These are phyloP conservation scores for Rhodotorula toruloides DNA, from an alignment of 768 basidiomycete species.

Conservation along the genomic window DNA sequence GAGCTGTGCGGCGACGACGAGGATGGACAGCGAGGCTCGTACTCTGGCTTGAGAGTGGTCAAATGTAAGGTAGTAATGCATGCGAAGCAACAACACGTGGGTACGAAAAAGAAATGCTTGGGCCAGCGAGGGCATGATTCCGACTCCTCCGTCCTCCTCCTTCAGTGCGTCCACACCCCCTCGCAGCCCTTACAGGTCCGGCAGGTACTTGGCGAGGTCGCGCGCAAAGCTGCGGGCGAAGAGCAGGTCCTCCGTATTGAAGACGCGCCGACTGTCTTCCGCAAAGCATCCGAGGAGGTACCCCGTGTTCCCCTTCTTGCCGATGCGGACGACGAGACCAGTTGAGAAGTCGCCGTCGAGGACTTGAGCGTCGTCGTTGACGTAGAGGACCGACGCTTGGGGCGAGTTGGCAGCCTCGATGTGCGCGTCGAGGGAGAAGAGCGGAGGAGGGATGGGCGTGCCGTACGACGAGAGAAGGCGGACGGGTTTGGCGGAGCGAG, in stretches of 20 bases:
- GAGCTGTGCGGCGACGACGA: too few relatives aligned
- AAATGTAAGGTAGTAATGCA: too few relatives aligned
- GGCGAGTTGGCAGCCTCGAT: slow-evolving; percentile 3
- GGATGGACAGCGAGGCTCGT: too few relatives aligned
- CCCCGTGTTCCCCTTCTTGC: background rate
- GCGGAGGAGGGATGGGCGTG: slow-evolving; percentile 20
- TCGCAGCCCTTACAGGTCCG: too few relatives aligned
- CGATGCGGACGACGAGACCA: slow-evolving; percentile 27
- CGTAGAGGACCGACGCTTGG: slow-evolving; percentile 14
- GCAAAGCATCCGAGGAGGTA: slow-evolving; percentile 28
- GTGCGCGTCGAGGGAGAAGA: slow-evolving; percentile 20
- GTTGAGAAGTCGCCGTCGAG: slow-evolving; percentile 17
- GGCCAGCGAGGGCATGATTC: too few relatives aligned
- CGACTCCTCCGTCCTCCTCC: too few relatives aligned
- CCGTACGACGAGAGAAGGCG: slow-evolving; percentile 24
- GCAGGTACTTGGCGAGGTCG: slow-evolving; percentile 11
- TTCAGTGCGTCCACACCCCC: too few relatives aligned
- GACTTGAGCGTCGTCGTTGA: background rate
- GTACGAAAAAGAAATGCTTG: too few relatives aligned
- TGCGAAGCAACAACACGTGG: too few relatives aligned
- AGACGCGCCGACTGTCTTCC: slow-evolving; percentile 20
- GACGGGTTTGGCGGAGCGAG: slow-evolving; percentile 8
- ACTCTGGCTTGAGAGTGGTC: too few relatives aligned
- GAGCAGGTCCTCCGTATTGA: slow-evolving; percentile 26
- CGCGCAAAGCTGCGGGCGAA: slow-evolving; percentile 14